Evolutionary conservation across 345 rosid genomes (phyloP).

Genomic region (Lumnitzera racemosa): DNA sequence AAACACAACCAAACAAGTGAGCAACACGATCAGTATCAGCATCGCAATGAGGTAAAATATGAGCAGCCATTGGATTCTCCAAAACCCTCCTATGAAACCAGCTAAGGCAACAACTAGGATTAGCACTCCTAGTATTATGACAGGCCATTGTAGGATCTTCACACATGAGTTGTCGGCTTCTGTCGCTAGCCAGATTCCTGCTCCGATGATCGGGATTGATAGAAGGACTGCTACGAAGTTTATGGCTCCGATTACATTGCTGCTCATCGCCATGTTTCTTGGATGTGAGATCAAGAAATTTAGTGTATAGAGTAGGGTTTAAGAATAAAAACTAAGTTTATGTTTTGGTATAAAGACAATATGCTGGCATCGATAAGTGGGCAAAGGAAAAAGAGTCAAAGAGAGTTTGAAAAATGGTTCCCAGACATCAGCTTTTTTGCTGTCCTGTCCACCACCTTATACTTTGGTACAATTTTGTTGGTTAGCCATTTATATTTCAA

Average conservation of each 20-base stretch:
- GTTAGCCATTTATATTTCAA: slow-evolving; percentile 5
- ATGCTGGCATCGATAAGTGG: not conserved
- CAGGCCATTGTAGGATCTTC: slow-evolving; percentile 86
- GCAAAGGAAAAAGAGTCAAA: not conserved
- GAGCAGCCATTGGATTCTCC: slow-evolving; percentile 81
- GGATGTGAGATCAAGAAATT: not conserved
- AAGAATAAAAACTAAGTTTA: no score
- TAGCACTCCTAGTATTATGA: slow-evolving; percentile 65
- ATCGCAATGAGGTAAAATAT: slow-evolving; percentile 61
- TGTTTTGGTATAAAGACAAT: no score
- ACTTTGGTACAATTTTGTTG: slow-evolving; percentile 3
- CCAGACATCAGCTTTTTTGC: slow-evolving; percentile 12
- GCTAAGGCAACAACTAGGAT: slow-evolving; percentile 59
- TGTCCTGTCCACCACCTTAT: slow-evolving; percentile 11
- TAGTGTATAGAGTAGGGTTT: no score
- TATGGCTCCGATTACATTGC: slow-evolving; percentile 70
- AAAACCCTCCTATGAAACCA: slow-evolving; percentile 82
- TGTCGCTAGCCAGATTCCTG: slow-evolving; percentile 79
- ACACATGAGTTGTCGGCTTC: slow-evolving; percentile 80
- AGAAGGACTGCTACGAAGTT: slow-evolving; percentile 85
- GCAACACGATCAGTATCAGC: slow-evolving; percentile 62
- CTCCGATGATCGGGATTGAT: slow-evolving; percentile 76
- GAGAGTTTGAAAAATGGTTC: slow-evolving; percentile 7
- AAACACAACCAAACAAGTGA: slow-evolving; percentile 57
- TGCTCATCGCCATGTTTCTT: slow-evolving; percentile 62